Evolutionary conservation across 1,284 basidiomycete genomes (phyloP), one percentile per base, ranked within the genome.

Genomic region (Pseudozyma sp.): DNA sequence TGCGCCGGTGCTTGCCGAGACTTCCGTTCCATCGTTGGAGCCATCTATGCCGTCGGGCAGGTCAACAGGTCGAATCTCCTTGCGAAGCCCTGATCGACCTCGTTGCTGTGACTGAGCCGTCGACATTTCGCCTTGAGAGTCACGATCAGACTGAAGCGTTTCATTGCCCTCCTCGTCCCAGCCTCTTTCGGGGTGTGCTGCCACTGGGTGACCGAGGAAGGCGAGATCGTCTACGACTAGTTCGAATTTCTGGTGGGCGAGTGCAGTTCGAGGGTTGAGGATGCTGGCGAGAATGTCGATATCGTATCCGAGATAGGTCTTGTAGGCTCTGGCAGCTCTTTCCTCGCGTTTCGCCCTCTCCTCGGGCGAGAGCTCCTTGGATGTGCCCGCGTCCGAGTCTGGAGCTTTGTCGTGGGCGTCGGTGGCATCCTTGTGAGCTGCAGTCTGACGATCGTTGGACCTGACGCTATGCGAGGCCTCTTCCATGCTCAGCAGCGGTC

Each of bases 221-320:
- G 90, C 92, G n/a, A 98, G 88, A 78, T 95, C 92, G 80, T 98
- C 94, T 19, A 97, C 91, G 46, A 92, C 85, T 31, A 99, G 88
- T 84, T 97, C 94, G 81, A 97, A 98, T 81, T 94, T 94, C 83
- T 94, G 93, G 85, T 98, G 94, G 81, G 94, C 97, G 82, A 94
- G 89, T 16, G 90, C 88, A 33, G 87, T 86, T 46, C 90, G 76
- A 0, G 94, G 94, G 65, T 91, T 92, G 7, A 98, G 87, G 67
- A 97, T 87, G 54, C 89, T 89, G 29, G 93, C 92, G 34, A 98
- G 88, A 78, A 94, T 92, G 67, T 92, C 90, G 13, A 91, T 86
- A 8, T 91, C 89, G 84, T 93, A 97, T 5, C 92, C 92, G 37
- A 98, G 88, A 17, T 92, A 86, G 49, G 87, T 87, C 64, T 91